A percentile compares a stretch with the other conserved stretches of the same genome.
Evolutionary conservation across 176 grass and related monocot species (phyloP).

Genomic region (Rhynchospora breviuscula): DNA sequence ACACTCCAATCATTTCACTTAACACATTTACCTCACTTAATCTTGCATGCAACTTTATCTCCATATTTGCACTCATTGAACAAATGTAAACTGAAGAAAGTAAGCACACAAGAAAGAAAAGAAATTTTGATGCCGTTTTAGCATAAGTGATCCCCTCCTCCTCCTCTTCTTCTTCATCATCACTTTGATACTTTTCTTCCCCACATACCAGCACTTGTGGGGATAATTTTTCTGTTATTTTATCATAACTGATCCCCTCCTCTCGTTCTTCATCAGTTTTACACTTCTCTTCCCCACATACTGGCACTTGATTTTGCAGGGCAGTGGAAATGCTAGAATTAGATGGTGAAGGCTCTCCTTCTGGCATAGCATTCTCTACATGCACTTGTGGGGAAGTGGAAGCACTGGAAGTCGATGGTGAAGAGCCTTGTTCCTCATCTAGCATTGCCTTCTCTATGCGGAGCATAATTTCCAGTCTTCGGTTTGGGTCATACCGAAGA

Average conservation of each 20-base stretch:
- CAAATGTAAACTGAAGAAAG: conserved; percentile 16
- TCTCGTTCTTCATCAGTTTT: background rate
- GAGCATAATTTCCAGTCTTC: conserved; percentile 46
- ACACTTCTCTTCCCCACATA: background rate
- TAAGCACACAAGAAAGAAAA: conserved; percentile 11
- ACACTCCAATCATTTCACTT: conserved; percentile 22
- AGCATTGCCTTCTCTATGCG: conserved; percentile 30
- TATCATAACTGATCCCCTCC: background rate
- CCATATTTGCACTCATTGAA: conserved; percentile 8
- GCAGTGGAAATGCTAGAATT: background rate
- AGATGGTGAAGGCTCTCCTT: background rate
- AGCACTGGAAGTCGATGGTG: background rate
- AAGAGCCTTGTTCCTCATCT: conserved; percentile 19
- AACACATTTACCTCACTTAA: background rate
- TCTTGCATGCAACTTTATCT: background rate
- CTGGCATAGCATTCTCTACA: background rate
- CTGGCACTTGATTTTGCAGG: background rate
- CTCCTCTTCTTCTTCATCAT: background rate
- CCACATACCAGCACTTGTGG: no score
- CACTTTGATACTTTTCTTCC: background rate
- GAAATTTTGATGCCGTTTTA: background rate
- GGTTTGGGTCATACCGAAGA: conserved; percentile 63
- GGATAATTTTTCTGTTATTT: background rate
- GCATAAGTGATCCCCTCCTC: background rate
- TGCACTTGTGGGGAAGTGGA: background rate